Evolutionary conservation across 371 early-diverging fungal species (phyloP), one percentile per base, ranked within the genome.

Genomic region (Rhizopus arrhizus): DNA sequence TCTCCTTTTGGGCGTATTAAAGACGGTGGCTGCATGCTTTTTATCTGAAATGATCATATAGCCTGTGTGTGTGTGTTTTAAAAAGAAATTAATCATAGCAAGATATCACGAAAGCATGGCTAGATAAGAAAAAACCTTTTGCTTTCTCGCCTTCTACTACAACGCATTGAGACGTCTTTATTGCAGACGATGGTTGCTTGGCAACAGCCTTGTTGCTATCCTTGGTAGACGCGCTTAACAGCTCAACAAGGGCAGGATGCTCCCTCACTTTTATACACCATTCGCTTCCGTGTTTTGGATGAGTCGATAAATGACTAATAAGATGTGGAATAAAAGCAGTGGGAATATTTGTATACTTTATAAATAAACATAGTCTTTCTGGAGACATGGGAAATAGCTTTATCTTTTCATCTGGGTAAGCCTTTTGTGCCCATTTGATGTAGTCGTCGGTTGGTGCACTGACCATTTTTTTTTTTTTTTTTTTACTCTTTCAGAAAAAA

Each of bases 51-150:
- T 22, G 22, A 22, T 22, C 22, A 22, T 22, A 22, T 22, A 22
- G 22, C 22, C 22, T 22, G 22, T 22, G 22, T 22, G 22, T 22
- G 22, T 22, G 22, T 22, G 22, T 1, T 22, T 22, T 22, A 22
- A 22, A 22, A 22, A 22, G 22, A 22, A 22, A 22, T 22, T 22
- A 22, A 22, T 2, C 22, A 22, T 1, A 22, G 22, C 22, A 22
- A 22, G 22, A 22, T 22, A 22, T 22, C 2, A 40, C 12, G 40
- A 10, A 40, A 40, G 10, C 40, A 10, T 40, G 12, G 2, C 8
- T 10, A 40, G 40, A 40, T 38, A 40, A 40, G 15, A 45, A 9
- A 45, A 45, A 12, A 45, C 46, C 46, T 45, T 45, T 45, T 45
- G 46, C 13, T 15, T 45, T 45, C 2, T 11, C 11, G 9, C 22